Evolutionary conservation across 2,329 filamentous ascomycete species (phyloP).

Genomic region (Xylaria sp.): DNA sequence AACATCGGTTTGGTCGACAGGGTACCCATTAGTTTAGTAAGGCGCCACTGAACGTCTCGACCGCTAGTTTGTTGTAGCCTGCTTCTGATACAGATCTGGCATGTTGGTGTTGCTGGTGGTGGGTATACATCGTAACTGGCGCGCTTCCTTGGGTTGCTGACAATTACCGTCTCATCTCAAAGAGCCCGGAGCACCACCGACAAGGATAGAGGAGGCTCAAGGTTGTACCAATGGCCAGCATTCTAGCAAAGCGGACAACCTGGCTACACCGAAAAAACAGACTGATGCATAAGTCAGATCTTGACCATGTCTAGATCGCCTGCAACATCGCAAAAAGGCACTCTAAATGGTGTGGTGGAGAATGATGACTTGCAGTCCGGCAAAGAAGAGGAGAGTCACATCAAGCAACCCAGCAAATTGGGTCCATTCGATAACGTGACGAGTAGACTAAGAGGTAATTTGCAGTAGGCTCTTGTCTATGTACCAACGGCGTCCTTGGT

Average conservation of each 20-base stretch:
- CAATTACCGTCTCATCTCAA: slow-evolving; percentile 20
- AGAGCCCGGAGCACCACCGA: neutral
- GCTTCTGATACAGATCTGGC: slow-evolving; percentile 11
- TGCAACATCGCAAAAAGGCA: slow-evolving; percentile 22
- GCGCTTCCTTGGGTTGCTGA: slow-evolving; percentile 27
- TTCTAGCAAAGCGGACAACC: slow-evolving; percentile 30
- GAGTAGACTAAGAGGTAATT: slow-evolving; percentile 28
- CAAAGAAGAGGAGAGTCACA: slow-evolving; percentile 30
- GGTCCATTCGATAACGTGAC: slow-evolving; percentile 36
- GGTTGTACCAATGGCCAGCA: slow-evolving; percentile 3
- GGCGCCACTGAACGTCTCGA: slow-evolving; percentile 30
- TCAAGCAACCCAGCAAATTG: slow-evolving; percentile 34
- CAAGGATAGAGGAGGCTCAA: slow-evolving; percentile 15
- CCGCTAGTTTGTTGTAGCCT: slow-evolving; percentile 31
- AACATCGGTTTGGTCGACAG: slow-evolving; percentile 24
- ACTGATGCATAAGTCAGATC: slow-evolving; percentile 29
- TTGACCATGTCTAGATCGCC: slow-evolving; percentile 27
- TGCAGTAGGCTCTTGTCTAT: slow-evolving; percentile 34
- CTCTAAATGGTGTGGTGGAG: slow-evolving; percentile 34
- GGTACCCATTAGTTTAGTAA: slow-evolving; percentile 28
- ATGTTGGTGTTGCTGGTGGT: slow-evolving; percentile 25
- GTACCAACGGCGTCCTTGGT: slow-evolving; percentile 15
- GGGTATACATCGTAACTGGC: slow-evolving; percentile 23
- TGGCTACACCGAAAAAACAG: slow-evolving; percentile 33
- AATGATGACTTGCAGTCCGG: slow-evolving; percentile 39